Evolutionary conservation across 75 land plant species (phyloP).

Genomic region (Picea glauca): DNA sequence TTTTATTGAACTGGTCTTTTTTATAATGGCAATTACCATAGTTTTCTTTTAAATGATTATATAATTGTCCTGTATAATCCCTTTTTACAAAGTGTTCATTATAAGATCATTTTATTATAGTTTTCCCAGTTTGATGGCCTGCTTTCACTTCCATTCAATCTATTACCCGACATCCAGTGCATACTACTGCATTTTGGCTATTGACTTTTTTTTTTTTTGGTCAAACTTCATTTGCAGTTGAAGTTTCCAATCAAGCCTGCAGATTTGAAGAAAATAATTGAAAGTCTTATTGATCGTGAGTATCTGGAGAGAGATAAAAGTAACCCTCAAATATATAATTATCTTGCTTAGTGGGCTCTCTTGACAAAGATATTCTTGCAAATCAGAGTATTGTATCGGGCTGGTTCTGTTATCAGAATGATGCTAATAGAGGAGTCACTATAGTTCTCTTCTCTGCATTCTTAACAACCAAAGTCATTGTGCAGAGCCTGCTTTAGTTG

Average conservation of each 20-base stretch:
- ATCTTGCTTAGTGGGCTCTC: constrained; percentile 55
- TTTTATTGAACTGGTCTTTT: not conserved
- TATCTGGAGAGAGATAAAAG: constrained; percentile 95
- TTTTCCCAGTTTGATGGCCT: not conserved
- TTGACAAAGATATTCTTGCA: no score
- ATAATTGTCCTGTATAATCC: not conserved
- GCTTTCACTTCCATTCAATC: no score
- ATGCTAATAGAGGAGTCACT: no score
- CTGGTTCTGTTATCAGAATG: no score
- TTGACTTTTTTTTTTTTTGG: not conserved
- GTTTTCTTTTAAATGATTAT: no score
- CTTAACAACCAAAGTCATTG: no score
- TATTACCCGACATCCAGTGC: no score
- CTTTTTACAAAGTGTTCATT: not conserved
- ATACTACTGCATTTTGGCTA: no score
- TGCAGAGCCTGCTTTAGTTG: no score
- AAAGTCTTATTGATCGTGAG: constrained; percentile 95
- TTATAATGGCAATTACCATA: not conserved
- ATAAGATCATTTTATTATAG: not conserved
- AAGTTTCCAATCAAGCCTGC: constrained; percentile 83
- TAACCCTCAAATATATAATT: constrained; percentile 97
- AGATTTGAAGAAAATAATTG: constrained; percentile 59
- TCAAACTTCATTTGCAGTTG: not conserved
- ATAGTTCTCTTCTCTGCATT: no score
- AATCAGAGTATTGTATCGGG: no score